phyloP scores from a whole-genome alignment of 2,329 filamentous ascomycete species.

The Lasiodiplodia gonubiensis region DNA sequence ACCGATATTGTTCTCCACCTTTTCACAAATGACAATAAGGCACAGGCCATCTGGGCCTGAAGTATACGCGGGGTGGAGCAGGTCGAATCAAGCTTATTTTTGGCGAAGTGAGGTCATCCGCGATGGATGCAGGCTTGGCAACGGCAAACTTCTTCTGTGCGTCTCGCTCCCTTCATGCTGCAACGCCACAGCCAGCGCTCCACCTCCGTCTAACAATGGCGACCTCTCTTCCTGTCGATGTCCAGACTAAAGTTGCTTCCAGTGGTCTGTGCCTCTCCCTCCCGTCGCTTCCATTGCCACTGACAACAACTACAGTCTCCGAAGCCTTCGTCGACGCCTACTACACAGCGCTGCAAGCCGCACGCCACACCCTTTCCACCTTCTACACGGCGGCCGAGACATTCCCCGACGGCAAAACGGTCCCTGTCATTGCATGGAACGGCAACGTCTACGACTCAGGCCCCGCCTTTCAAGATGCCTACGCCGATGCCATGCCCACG shows the following conservation, averaged over 20 bases:
- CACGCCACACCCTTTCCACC: conserved; percentile 61
- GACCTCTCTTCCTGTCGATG: conserved; percentile 6
- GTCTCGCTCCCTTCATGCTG: neutral
- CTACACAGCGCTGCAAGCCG: conserved; percentile 73
- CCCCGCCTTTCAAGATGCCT: conserved; percentile 69
- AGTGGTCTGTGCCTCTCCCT: neutral
- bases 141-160: neutral
- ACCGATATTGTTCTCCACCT: too few relatives aligned
- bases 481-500: conserved; percentile 67
- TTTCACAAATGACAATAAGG: too few relatives aligned
- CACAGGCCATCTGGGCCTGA: neutral
- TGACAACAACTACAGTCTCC: conserved; percentile 59
- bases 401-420: conserved; percentile 57
- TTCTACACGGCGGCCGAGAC: conserved; percentile 72
- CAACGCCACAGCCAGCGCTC: neutral
- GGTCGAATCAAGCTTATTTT: conserved; percentile 6
- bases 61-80: neutral
- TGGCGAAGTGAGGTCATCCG: conserved; percentile 17
- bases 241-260: conserved; percentile 19
- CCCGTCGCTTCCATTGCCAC: neutral
- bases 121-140: conserved; percentile 24
- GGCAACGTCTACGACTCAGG: conserved; percentile 70
- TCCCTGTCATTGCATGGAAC: conserved; percentile 78
- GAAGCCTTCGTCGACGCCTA: conserved; percentile 74
- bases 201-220: neutral